phyloP scores from a whole-genome alignment of 345 rosid genomes.

The Psidium friedrichsthalianum region DNA sequence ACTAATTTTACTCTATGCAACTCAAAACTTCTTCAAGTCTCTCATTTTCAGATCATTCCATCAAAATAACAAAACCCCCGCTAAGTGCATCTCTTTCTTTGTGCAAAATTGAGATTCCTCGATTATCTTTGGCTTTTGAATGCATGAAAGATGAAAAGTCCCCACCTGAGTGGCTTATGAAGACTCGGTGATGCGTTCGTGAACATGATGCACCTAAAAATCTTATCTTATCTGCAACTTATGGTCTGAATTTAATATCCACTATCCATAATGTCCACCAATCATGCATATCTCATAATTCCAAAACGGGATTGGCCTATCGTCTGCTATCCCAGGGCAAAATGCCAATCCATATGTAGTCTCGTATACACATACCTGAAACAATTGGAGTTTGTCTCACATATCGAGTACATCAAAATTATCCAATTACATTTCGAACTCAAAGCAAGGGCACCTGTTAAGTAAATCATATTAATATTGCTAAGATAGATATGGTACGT shows the following conservation, averaged over 20 bases:
- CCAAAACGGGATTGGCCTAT: not conserved
- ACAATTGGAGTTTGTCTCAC: not conserved
- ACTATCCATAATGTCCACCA: not conserved
- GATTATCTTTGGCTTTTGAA: not conserved
- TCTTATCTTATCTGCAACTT: not conserved
- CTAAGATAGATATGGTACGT: not conserved
- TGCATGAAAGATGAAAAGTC: not conserved
- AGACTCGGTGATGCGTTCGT: not conserved
- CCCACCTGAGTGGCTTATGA: not conserved
- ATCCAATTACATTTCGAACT: not conserved
- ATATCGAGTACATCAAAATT: not conserved
- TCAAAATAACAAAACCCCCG: not conserved
- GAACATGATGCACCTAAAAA: not conserved
- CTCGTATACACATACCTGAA: not conserved
- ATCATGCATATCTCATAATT: not conserved
- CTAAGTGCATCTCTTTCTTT: not conserved
- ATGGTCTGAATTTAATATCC: not conserved
- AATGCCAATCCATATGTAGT: not conserved
- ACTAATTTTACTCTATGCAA: not conserved
- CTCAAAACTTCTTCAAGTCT: not conserved
- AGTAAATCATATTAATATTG: not conserved
- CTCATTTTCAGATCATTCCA: not conserved
- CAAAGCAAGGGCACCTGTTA: not conserved
- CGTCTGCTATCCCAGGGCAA: no score
- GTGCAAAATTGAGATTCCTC: not conserved